These are phyloP conservation scores for Rhizophora apiculata DNA, from an alignment of 345 rosid species.

Conservation along the genomic window DNA sequence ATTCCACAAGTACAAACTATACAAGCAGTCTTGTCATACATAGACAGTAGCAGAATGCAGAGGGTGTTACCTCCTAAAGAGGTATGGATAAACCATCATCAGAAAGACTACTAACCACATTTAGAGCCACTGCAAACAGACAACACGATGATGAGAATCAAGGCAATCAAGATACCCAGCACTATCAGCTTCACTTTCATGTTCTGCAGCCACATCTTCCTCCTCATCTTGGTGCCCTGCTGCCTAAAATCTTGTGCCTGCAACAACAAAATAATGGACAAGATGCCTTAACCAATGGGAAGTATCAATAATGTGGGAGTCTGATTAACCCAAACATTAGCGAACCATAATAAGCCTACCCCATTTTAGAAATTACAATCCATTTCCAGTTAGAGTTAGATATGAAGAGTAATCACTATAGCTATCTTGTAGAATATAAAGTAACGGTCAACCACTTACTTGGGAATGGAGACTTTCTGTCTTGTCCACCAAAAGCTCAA, in stretches of 20 bases:
- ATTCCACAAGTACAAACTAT: constrained; percentile 29
- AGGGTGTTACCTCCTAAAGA: constrained; percentile 6
- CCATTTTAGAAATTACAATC: neutral
- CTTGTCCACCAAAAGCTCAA: constrained; percentile 45
- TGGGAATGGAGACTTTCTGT: constrained; percentile 42
- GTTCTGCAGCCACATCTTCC: constrained; percentile 51
- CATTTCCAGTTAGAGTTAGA: neutral
- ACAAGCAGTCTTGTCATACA: constrained; percentile 28
- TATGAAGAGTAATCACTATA: neutral
- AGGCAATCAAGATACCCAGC: constrained; percentile 36
- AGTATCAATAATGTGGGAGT: neutral
- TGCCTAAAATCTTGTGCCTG: constrained; percentile 46
- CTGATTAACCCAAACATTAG: neutral
- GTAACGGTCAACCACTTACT: constrained; percentile 17
- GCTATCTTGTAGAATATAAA: neutral
- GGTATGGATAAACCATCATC: constrained; percentile 1
- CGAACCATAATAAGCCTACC: neutral
- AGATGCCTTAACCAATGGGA: neutral
- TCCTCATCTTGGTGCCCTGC: constrained; percentile 33
- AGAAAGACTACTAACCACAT: constrained; percentile 15
- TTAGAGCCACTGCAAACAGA: constrained; percentile 43
- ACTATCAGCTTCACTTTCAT: constrained; percentile 48
- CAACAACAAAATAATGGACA: neutral
- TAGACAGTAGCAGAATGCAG: constrained; percentile 13
- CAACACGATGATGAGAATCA: constrained; percentile 44